These are phyloP conservation scores for Gamarada debralockiae DNA, from an alignment of 495 filamentous ascomycete species.

Conservation along the genomic window DNA sequence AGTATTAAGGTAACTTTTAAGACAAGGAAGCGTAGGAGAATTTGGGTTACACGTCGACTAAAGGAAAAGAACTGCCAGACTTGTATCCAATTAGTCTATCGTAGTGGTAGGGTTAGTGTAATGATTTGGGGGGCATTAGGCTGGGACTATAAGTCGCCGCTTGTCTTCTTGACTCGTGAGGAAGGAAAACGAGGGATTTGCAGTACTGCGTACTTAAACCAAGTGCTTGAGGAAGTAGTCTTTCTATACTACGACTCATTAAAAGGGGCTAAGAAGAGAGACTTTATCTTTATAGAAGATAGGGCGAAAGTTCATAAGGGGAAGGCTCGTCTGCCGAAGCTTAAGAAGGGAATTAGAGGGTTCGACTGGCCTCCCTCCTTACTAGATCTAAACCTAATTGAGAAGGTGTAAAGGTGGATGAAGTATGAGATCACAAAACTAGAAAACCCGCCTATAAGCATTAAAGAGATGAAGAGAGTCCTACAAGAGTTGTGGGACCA, in stretches of 20 bases:
- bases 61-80: conserved; percentile 2
- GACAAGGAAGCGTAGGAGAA: conserved; percentile 1
- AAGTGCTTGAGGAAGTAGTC: neutral
- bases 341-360: too few relatives aligned
- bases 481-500: too few relatives aligned
- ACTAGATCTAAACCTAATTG: too few relatives aligned
- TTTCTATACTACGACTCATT: neutral
- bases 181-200: neutral
- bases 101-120: conserved; percentile 3
- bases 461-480: too few relatives aligned
- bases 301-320: too few relatives aligned
- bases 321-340: too few relatives aligned
- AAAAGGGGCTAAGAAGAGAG: too few relatives aligned
- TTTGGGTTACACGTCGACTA: conserved; percentile 4
- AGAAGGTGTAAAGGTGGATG: too few relatives aligned
- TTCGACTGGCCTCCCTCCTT: too few relatives aligned
- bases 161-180: conserved; percentile 10
- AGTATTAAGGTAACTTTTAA: neutral
- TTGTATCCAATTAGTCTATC: conserved; percentile 10
- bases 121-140: too few relatives aligned
- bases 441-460: neutral
- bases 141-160: conserved; percentile 12
- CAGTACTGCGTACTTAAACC: neutral
- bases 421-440: neutral
- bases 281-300: too few relatives aligned